These are phyloP conservation scores for Chionographis japonica DNA, from an alignment of 106 monocot species.

Conservation along the genomic window DNA sequence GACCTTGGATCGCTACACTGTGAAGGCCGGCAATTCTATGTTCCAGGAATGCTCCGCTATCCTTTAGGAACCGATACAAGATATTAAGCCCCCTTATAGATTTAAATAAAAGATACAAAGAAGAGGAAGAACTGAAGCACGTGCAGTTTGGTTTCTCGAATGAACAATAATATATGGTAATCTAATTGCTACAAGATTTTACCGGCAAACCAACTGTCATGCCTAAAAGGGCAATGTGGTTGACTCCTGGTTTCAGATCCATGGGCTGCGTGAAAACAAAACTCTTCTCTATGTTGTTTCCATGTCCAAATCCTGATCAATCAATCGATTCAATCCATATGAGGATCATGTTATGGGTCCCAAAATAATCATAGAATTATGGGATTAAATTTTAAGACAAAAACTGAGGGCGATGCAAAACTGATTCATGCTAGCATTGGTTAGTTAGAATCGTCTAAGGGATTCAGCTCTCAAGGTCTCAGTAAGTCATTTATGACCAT, in stretches of 20 bases:
- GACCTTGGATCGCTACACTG: conserved; percentile 33
- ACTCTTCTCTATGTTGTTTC: conserved; percentile 49
- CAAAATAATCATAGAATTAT: too few relatives aligned
- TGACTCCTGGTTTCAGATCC: conserved; percentile 42
- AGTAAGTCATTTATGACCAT: too few relatives aligned
- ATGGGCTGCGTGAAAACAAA: conserved; percentile 48
- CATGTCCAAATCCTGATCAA: conserved; percentile 68
- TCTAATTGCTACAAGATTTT: not conserved
- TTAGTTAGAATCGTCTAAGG: too few relatives aligned
- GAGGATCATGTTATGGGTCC: not conserved
- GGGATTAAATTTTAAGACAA: too few relatives aligned
- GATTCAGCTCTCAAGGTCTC: not conserved
- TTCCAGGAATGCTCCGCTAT: conserved; percentile 55
- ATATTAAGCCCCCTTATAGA: not conserved
- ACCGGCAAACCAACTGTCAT: conserved; percentile 66
- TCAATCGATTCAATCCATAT: not conserved
- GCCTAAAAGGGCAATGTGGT: conserved; percentile 46
- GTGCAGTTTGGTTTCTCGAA: not conserved
- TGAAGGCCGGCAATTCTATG: conserved; percentile 49
- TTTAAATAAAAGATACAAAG: not conserved
- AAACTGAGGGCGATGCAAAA: too few relatives aligned
- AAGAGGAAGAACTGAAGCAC: not conserved
- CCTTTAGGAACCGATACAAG: conserved; percentile 14
- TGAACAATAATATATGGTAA: not conserved
- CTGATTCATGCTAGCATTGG: too few relatives aligned